Base-by-base conservation (phyloP, 306 rosid genomes). In the Citrullus amarus region DNA sequence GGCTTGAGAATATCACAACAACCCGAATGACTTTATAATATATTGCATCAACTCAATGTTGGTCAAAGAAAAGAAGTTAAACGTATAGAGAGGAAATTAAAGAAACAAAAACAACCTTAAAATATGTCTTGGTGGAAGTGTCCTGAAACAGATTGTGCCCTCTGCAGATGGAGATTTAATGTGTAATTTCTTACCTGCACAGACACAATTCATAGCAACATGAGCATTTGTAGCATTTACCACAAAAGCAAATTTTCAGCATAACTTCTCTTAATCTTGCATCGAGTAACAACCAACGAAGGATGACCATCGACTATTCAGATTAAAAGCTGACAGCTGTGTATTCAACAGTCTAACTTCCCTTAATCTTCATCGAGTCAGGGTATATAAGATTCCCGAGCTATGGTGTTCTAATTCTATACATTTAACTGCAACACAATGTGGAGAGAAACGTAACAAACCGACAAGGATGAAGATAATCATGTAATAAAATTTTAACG, bases 161-260 rank as follows among this genome's bases (percentile, higher is more conserved):
- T 79, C 81, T 81, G 85, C 69, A 85, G 80, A 82, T 85, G 85
- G 39, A 85, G 81, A 80, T 81, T 82, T n/a, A 85, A 79, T 17
- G 85, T 67, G 77, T 85, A 79, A 68, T 82, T 85, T 53, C 59
- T 79, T 55, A 85, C 76, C 87, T 85, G 85, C 79, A 82, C 70
- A 74, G 22, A 63, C 54, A 72, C 57, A 77, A 56, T 41, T 15
- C 65, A 38, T 17, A 50, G 18, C 28, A 32, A 72, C 22, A 50
- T 51, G 44, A 15, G 28, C n/a, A 41, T 15, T 53, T 72, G 22
- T 15, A 50, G 22, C 58, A 7, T 72, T 50, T 72, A 25, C 8
- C 22, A 28, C 77, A 28, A 72, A 41, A 15, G 22, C 41, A 72
- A 72, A 22, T 8, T 25, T n/a, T 69, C 38, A 2, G 18, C 34